These are phyloP conservation scores for Penstemon davidsonii DNA, from an alignment of 257 asterid genomes.

Conservation along the genomic window DNA sequence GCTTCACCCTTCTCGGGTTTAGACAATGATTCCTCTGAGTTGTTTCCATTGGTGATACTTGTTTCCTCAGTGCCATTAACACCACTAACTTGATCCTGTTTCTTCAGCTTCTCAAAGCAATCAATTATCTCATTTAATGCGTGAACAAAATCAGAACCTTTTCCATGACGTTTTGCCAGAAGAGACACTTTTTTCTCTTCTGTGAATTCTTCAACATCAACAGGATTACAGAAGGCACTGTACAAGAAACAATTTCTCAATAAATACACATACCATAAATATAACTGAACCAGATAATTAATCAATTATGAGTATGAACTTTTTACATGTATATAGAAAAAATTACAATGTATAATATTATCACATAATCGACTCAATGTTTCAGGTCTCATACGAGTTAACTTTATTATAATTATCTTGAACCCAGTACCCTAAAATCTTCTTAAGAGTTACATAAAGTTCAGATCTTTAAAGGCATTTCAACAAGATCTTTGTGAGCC, in stretches of 20 bases:
- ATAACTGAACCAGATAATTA: conserved; percentile 8
- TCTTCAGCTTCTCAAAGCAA: conserved; percentile 71
- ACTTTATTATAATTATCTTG: not conserved
- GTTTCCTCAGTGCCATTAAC: conserved; percentile 39
- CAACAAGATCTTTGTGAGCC: not conserved
- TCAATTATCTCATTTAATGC: conserved; percentile 78
- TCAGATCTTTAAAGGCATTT: conserved; percentile 1
- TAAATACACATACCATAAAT: conserved; percentile 11
- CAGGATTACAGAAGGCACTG: conserved; percentile 97
- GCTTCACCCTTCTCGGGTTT: conserved; percentile 46
- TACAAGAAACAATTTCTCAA: conserved; percentile 26
- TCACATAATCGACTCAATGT: conserved; percentile 9
- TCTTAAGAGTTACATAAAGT: not conserved
- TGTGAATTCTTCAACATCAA: conserved; percentile 86
- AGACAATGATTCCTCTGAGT: conserved; percentile 41
- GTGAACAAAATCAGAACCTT: conserved; percentile 84
- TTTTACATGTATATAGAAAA: conserved; percentile 1
- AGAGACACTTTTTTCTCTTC: conserved; percentile 82
- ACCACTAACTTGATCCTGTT: conserved; percentile 43
- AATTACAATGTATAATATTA: not conserved
- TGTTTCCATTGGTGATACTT: conserved; percentile 37
- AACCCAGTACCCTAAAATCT: not conserved
- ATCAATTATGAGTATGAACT: conserved; percentile 8
- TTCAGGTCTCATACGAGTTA: not conserved
- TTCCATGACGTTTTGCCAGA: conserved; percentile 79